Evolutionary conservation across 495 filamentous ascomycete genomes (phyloP).

Genomic region (Endocarpon pusillum): DNA sequence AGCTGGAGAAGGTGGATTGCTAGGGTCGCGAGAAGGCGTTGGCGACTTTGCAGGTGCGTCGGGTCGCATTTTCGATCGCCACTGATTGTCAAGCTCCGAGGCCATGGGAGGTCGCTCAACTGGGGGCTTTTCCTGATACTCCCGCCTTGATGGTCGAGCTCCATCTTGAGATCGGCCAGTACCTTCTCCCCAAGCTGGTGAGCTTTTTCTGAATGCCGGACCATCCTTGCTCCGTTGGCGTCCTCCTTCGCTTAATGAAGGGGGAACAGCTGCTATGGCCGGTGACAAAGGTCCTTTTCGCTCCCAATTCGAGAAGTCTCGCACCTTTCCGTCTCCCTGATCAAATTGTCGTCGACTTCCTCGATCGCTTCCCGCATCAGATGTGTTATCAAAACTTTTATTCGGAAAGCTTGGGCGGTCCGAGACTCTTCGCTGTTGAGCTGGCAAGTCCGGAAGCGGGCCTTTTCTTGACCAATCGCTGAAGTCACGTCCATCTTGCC

Average conservation of each 20-base stretch:
- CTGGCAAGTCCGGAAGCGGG: conserved; percentile 57
- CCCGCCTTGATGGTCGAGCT: conserved; percentile 64
- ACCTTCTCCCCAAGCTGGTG: conserved; percentile 81
- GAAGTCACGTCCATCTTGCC: conserved; percentile 43
- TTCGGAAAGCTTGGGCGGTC: conserved; percentile 29
- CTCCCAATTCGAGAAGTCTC: conserved; percentile 88
- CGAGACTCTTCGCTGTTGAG: conserved; percentile 24
- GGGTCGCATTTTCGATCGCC: conserved; percentile 68
- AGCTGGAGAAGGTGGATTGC: conserved; percentile 50
- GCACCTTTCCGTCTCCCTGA: conserved; percentile 62
- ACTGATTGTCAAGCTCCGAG: conserved; percentile 73
- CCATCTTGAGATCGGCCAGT: conserved; percentile 62
- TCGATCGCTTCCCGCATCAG: conserved; percentile 35
- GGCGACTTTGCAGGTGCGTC: conserved; percentile 33
- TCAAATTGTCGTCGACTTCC: conserved; percentile 33
- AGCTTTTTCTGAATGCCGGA: conserved; percentile 40
- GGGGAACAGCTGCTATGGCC: conserved; percentile 33
- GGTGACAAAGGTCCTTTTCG: conserved; percentile 84
- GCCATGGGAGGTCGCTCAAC: conserved; percentile 60
- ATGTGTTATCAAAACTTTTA: conserved; percentile 32
- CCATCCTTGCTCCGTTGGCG: conserved; percentile 52
- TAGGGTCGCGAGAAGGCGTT: conserved; percentile 42
- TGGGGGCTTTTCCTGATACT: conserved; percentile 49
- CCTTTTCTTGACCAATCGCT: conserved; percentile 82
- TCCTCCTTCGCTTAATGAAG: conserved; percentile 45